A percentile compares a stretch with the other conserved stretches of the same genome.
Evolutionary conservation across 2,329 filamentous ascomycete species (phyloP).

Genomic region (Clonostachys rhizophaga): DNA sequence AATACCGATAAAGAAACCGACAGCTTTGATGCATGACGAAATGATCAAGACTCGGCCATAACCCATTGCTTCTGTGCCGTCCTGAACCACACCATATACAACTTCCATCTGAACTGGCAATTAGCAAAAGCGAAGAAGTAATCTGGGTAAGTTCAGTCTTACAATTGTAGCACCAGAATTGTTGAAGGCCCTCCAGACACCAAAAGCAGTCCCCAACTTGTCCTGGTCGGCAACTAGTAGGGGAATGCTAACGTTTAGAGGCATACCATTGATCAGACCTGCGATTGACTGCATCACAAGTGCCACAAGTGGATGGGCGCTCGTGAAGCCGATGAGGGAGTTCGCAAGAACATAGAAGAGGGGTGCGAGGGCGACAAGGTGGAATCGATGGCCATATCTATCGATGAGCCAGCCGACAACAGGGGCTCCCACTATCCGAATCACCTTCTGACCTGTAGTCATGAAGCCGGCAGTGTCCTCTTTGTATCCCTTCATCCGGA

Average conservation of each 20-base stretch:
- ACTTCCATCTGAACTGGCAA: slow-evolving; percentile 11
- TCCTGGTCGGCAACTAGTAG: slow-evolving; percentile 13
- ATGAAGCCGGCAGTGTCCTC: slow-evolving; percentile 12
- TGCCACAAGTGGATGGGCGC: slow-evolving; percentile 10
- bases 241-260: slow-evolving; percentile 12
- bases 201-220: slow-evolving; percentile 14
- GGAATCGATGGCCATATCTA: slow-evolving; percentile 14
- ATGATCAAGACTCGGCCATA: slow-evolving; percentile 9
- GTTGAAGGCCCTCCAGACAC: slow-evolving; percentile 13
- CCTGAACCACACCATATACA: slow-evolving; percentile 12
- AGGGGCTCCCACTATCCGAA: slow-evolving; percentile 10
- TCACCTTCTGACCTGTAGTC: slow-evolving; percentile 10
- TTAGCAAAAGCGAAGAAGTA: not conserved
- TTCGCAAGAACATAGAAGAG: slow-evolving; percentile 11
- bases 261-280: slow-evolving; percentile 12
- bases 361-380: slow-evolving; percentile 11
- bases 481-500: slow-evolving; percentile 13
- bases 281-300: slow-evolving; percentile 10
- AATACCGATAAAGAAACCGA: slow-evolving; percentile 8
- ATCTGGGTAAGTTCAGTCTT: not conserved
- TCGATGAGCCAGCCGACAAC: slow-evolving; percentile 10
- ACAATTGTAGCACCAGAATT: slow-evolving; percentile 14
- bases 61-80: slow-evolving; percentile 9
- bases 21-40: slow-evolving; percentile 10
- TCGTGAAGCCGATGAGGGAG: slow-evolving; percentile 11